Percentiles rank a stretch among this genome's conserved stretches.
phyloP scores from a whole-genome alignment of 2,329 filamentous ascomycete genomes.

The Knufia fluminis region DNA sequence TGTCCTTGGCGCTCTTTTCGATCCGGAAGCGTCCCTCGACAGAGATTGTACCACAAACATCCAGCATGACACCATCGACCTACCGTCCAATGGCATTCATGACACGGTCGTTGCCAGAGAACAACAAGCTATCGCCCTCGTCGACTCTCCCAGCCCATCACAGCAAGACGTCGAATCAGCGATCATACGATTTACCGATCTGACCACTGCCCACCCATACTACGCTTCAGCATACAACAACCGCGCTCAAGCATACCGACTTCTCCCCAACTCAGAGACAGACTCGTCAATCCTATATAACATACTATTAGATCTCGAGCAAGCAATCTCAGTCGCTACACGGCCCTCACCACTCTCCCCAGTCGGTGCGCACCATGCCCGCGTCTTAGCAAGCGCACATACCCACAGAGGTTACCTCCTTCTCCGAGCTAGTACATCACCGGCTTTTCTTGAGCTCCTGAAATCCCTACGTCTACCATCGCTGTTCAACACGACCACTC shows the following conservation, averaged over 20 bases:
- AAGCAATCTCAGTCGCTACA: slow-evolving; percentile 39
- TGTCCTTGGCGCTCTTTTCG: slow-evolving; percentile 39
- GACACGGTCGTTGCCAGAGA: slow-evolving; percentile 32
- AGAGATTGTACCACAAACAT: slow-evolving; percentile 26
- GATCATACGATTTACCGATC: slow-evolving; percentile 31
- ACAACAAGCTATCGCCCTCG: slow-evolving; percentile 31
- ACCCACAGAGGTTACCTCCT: slow-evolving; percentile 45
- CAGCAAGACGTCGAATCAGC: slow-evolving; percentile 25
- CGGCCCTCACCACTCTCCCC: slow-evolving; percentile 31
- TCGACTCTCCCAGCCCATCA: slow-evolving; percentile 23
- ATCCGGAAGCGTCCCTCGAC: slow-evolving; percentile 35
- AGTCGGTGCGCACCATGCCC: slow-evolving; percentile 40
- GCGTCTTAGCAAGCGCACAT: slow-evolving; percentile 44
- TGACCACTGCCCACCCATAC: slow-evolving; percentile 36
- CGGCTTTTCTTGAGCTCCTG: slow-evolving; percentile 15
- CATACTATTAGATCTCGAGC: slow-evolving; percentile 29
- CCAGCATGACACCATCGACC: slow-evolving; percentile 21
- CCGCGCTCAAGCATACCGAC: slow-evolving; percentile 42
- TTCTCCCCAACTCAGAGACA: slow-evolving; percentile 26
- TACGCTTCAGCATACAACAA: slow-evolving; percentile 50
- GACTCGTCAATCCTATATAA: slow-evolving; percentile 17
- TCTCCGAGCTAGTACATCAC: slow-evolving; percentile 29
- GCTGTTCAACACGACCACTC: not conserved
- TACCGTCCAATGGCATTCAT: slow-evolving; percentile 34
- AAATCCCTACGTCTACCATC: slow-evolving; percentile 23